Conservation (phyloP, 495 filamentous ascomycete species). For the Immersiella caudata region DNA sequence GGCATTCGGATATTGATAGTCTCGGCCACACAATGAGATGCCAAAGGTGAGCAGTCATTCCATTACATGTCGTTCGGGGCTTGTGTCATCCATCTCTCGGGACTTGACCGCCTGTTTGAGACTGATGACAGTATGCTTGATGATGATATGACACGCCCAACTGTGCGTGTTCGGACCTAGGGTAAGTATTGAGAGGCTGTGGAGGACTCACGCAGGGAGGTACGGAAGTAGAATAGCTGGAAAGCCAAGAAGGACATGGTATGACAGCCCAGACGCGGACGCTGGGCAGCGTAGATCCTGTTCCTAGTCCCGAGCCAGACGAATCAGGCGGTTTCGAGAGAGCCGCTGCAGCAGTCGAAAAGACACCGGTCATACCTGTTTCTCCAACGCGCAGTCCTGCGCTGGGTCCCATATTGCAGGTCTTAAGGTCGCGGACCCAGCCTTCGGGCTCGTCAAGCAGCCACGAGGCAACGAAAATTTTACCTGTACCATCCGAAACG, state of each 20-base stretch:
- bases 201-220: neutral
- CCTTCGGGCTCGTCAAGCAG: slow-evolving; percentile 10
- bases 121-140: neutral
- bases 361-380: neutral
- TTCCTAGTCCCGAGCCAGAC: neutral
- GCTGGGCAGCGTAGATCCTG: neutral
- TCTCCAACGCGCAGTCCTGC: neutral
- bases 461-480: slow-evolving; percentile 19
- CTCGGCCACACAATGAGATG: neutral
- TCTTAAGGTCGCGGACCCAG: slow-evolving; percentile 19
- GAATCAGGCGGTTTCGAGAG: neutral
- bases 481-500: neutral
- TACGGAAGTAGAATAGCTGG: slow-evolving; percentile 5
- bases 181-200: neutral
- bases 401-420: slow-evolving; percentile 17
- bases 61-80: neutral
- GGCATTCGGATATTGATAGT: neutral
- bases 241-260: neutral
- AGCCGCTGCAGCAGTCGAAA: neutral
- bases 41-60: slow-evolving; percentile 9
- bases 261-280: neutral
- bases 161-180: neutral
- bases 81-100: neutral
- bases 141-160: neutral
- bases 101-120: neutral